Evolutionary conservation across 2,329 filamentous ascomycete genomes (phyloP), one percentile per base, ranked within the genome.

Genomic region (Pseudopyricularia cyperi): DNA sequence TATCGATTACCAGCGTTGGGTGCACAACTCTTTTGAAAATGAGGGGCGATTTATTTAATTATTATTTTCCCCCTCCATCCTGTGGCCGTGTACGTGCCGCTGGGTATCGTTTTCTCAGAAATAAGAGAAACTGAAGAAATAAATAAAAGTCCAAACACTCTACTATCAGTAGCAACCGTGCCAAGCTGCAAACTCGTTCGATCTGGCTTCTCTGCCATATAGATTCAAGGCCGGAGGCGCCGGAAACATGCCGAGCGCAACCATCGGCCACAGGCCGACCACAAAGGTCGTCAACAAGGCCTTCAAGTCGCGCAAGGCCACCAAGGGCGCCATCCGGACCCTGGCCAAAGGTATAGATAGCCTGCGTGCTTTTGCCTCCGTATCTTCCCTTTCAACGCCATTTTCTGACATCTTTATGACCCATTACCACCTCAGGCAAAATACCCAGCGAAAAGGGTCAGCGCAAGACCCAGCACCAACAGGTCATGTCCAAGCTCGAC

Each of bases 401-500:
- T 19, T 39, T 19, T 12, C 37, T 22, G 22, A 24, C 39, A 12
- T 26, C 17, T 22, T 44, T 22, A 12, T 19, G 22, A n/a, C 22
- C 33, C 12, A 50, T 30, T 15, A 35, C 32, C 17, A 22, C 34
- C 53, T 35, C 56, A 93, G 88, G 90, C 64, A 93, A 93, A 68
- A 77, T 91, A 49, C 83, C 75, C 52, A 72, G 80, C 61, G 87
- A 95, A 63, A 80, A 77, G 60, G 50, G 50, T 12, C 37, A 46
- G 39, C 82, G 91, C 63, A 94, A 88, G 68, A 95, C 91, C 15
- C 88, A 88, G 52, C 89, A 95, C 66, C 93, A 98, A 66, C 89
- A 95, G 71, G 81, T 96, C 70, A 91, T 96, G 87, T 95, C 89
- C 54, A 98, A 97, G 70, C 79, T 98, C 66, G 89, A 95, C 68